Base-by-base conservation (phyloP, 225 moss, liverwort and hornwort genomes). In the Marchantia polymorpha region DNA sequence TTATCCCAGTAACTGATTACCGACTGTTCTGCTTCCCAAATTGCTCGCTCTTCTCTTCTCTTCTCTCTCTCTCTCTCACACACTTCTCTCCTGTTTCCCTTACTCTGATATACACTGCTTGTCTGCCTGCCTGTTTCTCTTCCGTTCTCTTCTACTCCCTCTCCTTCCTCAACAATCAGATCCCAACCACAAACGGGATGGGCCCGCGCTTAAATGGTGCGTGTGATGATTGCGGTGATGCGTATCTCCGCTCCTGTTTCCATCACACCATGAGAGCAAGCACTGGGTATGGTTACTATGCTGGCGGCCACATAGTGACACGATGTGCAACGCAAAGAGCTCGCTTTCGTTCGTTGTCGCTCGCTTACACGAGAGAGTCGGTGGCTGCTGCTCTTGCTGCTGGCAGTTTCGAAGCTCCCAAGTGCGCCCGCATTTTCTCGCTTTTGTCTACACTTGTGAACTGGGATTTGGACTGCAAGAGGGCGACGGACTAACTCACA, bases 151-250 rank as follows among this genome's bases (percentile, higher is more conserved):
- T 23, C 26, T 64, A 10, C 27, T 29, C 65, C 26, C 8, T 7
- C 64, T 8, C 14, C 65, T 12, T 23, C 23, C 64, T 8, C 64
- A 23, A 23, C 64, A 8, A 23, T 70, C 9, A 76, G 76, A 76
- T 70, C 76, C 76, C 78, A 82, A 39, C 77, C 63, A 82, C 26
- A 54, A 77, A 64, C 26, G 19, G 31, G 73, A 56, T 22, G 39
- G 39, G 54, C 23, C 23, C 8, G 50, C 52, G 19, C 54, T 55
- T 72, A 73, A 73, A 69, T 56, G 2, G 65, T 19, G 3, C 23
- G 47, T 20, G 12, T 50, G 72, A 50, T 72, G 14, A 10, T 25
- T 72, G n/a, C 72, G 72, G 23, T 72, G 72, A 72, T 72, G 72
- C 47, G 72, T 52, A 52, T 22, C 39, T 31, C 69, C 52, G n/a